Evolutionary conservation across 2,329 filamentous ascomycete genomes (phyloP), one percentile per base, ranked within the genome.

Genomic region (Orbilia oligospora): DNA sequence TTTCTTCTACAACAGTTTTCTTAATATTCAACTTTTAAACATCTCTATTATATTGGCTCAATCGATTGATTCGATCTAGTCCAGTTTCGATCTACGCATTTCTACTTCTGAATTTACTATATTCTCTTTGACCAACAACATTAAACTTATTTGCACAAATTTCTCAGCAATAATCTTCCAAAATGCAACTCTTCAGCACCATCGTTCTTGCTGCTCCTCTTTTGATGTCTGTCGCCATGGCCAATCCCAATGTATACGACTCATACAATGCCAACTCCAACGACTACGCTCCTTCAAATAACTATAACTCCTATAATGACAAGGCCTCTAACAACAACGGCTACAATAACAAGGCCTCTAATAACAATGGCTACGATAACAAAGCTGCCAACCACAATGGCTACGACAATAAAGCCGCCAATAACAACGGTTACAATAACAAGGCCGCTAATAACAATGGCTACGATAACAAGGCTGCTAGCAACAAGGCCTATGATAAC

Each of bases 151-250:
- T 44, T 16, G 16, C 3, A 27, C 3, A 18, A 24, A 3, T 51
- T 27, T 8, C 8, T 44, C 55, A 22, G 48, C 22, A 44, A 41
- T 16, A 22, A 38, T 20, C n/a, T 16, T 58, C 20, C 49, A 73
- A 72, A 73, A 73, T 73, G 70, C 70, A 73, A 22, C 33, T 73
- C 70, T 27, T 73, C 63, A 51, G 22, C 51, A 46, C 61, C 22
- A n/a, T 73, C 24, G 33, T 73, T 18, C 49, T 73, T 24, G 70
- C 70, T 14, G 33, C 56, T 36, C 70, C 70, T 49, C 49, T 46
- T 27, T 22, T 67, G 20, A 51, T 73, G 70, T 55, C 70, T 18
- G 55, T 55, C 22, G 68, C 27, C 33, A 61, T 44, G 56, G 56
- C 56, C 49, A 51, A 69, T 22, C 30, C 41, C 16, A 16, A 20